Base-by-base conservation (phyloP, 305 asterid species). In the Stenogyne calaminthoides region DNA sequence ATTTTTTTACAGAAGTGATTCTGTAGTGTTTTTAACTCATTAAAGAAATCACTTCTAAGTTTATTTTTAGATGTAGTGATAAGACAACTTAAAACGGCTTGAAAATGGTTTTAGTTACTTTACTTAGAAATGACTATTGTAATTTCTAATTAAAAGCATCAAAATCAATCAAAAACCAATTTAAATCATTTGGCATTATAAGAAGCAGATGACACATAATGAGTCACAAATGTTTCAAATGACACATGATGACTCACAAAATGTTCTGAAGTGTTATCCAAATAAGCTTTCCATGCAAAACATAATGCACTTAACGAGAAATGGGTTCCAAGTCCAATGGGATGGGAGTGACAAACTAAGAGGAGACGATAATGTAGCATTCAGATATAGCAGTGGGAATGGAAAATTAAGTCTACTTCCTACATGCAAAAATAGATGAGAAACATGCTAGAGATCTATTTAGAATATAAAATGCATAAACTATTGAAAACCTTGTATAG, bases 401-500 rank as follows among this genome's bases (percentile, higher is more conserved):
- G 74, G 75, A 47, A 42, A 6, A 8, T 5, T 15, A 27, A 7
- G 58, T 47, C 54, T 5, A 69, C 19, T 29, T 19, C 14, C 16
- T 3, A 19, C 66, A 8, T 27, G 51, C 69, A 47, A 58, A 67
- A 27, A 76, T 34, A 71, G 12, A 69, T 7, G 42, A 55, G 39
- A 60, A 56, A 56, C 19, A 68, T 22, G 68, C 39, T 16, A 64
- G 25, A 8, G 20, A 19, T 65, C 71, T 65, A 69, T 70, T 40
- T 9, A 65, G 55, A 59, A 64, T 64, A 54, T 32, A 22, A 69
- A 74, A 18, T 46, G 60, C 34, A 9, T 40, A 57, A 62, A 47
- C 27, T 65, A 4, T 9, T 40, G 55, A 71, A 68, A 73, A 92
- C 98, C 97, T 94, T 94, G 83, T 91, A 91, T 22, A 94, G 86